A percentile compares a stretch with the other conserved stretches of the same genome.
Conservation (phyloP, 2,329 filamentous ascomycete species). For the Pyricularia grisea region DNA sequence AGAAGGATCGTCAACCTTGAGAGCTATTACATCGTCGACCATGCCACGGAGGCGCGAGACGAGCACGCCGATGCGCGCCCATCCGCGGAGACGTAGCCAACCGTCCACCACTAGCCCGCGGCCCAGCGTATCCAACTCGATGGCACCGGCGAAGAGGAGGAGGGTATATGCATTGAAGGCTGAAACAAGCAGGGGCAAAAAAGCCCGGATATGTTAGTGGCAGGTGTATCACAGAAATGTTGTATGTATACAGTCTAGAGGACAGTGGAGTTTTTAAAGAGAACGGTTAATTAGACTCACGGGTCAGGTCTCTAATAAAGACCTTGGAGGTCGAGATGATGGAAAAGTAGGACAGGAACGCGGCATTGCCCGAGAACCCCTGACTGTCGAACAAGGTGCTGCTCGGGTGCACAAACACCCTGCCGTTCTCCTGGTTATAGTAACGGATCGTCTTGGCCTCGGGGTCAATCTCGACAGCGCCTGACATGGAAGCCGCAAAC, state of each 20-base stretch:
- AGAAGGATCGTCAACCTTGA: slow-evolving; percentile 68
- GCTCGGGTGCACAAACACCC: slow-evolving; percentile 88
- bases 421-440: slow-evolving; percentile 74
- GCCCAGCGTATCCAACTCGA: slow-evolving; percentile 79
- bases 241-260: not conserved
- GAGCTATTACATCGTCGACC: slow-evolving; percentile 75
- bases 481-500: slow-evolving; percentile 77
- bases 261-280: not conserved
- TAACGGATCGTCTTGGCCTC: slow-evolving; percentile 90
- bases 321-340: slow-evolving; percentile 90
- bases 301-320: slow-evolving; percentile 84
- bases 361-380: slow-evolving; percentile 62
- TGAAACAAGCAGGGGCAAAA: slow-evolving; percentile 17
- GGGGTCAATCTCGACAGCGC: slow-evolving; percentile 85
- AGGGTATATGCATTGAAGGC: slow-evolving; percentile 85
- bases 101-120: slow-evolving; percentile 84
- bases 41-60: slow-evolving; percentile 74
- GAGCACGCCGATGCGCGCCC: slow-evolving; percentile 89
- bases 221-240: not conserved
- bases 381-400: slow-evolving; percentile 81
- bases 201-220: not conserved
- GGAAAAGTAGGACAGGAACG: slow-evolving; percentile 82
- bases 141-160: slow-evolving; percentile 77
- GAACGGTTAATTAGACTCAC: slow-evolving; percentile 36
- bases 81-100: slow-evolving; percentile 78